Base-by-base conservation (phyloP, 768 basidiomycete genomes). In the Lactarius sp. region DNA sequence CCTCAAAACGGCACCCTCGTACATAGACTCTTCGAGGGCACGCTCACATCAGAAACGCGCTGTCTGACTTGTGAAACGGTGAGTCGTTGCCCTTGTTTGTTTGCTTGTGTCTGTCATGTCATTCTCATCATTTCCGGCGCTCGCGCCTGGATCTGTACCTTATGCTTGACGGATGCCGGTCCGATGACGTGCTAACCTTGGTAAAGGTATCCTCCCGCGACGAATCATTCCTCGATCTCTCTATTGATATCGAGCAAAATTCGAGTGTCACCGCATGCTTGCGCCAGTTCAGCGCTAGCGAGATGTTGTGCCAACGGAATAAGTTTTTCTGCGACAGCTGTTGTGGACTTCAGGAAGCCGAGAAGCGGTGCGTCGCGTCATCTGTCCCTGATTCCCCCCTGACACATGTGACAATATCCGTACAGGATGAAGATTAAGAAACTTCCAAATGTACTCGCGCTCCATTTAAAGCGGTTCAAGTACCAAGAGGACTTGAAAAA, bases 311-410 rank as follows among this genome's bases (percentile, higher is more conserved):
- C 70, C 93, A 96, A 75, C 90, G 84, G 75, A 98, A 99, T 80
- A 98, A 98, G 77, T 99, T 98, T 73, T 97, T 92, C 74, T 99
- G 97, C 73, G 97, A 99, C 73, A 85, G 88, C 18, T 99, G 97
- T 74, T 95, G 96, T 71, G 94, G 94, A 61, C 76, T 98, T 33
- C 96, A 98, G 71, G 97, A 99, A 75, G 97, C 97, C 2, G 97
- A 98, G 79, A 96, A 96, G 80, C 82, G 96, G 95, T 91, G 70
- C 69, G 83, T 76, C 36, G 51, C 47, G 42, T 44, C 33, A 59
- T 22, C 41, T 61, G 8, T 42, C 52, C 33, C 39, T n/a, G 53
- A 59, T 64, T 64, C 63, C 27, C 60, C 65, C 47, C 31, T 53
- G 33, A n/a, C 34, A 34, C 52, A 50, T 31, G 47, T 54, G 55